Evolutionary conservation across 192 early-diverging fungal species (phyloP), one percentile per base, ranked within the genome.

Genomic region (Gonapodya sp.): DNA sequence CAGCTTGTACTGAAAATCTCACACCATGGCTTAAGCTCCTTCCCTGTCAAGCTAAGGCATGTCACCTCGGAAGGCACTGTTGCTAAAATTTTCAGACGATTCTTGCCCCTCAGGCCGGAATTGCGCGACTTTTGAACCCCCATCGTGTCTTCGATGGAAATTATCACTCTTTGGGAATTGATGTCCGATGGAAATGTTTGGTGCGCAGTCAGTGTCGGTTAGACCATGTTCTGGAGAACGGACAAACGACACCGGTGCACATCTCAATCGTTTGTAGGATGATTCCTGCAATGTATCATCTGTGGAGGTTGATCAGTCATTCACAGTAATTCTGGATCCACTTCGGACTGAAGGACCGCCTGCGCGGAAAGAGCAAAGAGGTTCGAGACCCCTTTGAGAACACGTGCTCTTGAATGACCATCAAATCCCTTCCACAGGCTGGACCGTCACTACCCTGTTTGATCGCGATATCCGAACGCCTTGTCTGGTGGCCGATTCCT

Each of bases 1-100:
- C 92, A 82, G 95, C 96, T 2, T 99, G 98, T 81, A 99, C 98
- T 1, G 98, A 98, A 83, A 99, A 99, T 84, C 87, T 99, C 84
- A 97, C 98, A 2, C 96, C 96, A 2, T 99, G 96, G 96, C 91
- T 93, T 81, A 99, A 98, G 84, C 87, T 97, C 80, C 83, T 99
- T 36, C 98, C 98, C 0, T 99, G 98, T 83, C 93, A 96, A 87
- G 86, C 93, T 18, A 94, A 93, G 84, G 92, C 90, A 81, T 35
- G 35, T 16, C 64, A 33, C 2, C 75, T 14, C 75, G 30, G 75
- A 14, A 8, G 8, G 75, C 75, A 16, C 75, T 77, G 16, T 77
- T 16, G 75, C 8, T 77, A 0, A 36, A 1, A 36, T 33, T 81
- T 31, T 80, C 36, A 35, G 35, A 0, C 73, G 33, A 14, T 31